Evolutionary conservation across 2,329 filamentous ascomycete genomes (phyloP), one percentile per base, ranked within the genome.

Genomic region (Penicillium frequentans): DNA sequence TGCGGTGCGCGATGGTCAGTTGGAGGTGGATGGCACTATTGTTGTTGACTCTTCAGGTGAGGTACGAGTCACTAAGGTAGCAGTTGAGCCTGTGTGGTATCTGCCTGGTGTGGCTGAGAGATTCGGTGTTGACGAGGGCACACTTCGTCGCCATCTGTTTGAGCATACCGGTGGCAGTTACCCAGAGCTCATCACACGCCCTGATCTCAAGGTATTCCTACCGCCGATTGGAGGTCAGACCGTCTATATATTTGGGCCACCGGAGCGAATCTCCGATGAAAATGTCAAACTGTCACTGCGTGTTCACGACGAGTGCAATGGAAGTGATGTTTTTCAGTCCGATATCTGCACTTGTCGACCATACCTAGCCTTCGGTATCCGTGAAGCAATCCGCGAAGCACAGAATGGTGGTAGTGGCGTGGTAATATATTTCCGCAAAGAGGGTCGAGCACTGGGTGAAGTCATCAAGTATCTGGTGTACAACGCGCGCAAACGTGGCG

Each of bases 371-470:
- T 98, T 96, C 72, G 95, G 95, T 59, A 96, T 99, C 60, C 92
- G 96, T 70, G 95, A 99, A 76, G 95, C 95, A 13, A 93, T 99
- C 66, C 96, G 96, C 70, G 92, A 98, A 77, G 95, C 95, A 11
- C 95, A 98, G 73, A 91, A 90, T 55, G 93, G 93, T 52, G 93
- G 93, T 48, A 93, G 89, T 66, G 93, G 93, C 55, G 91, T 97
- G 23, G 95, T 98, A 53, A 97, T 98, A 73, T 99, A 99, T 75
- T 99, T 98, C 85, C 87, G 95, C 66, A 99, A 99, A 75, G 95
- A 99, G 79, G 95, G 95, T 29, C 86, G 95, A 65, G 95, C 93
- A 37, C 81, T 98, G 7, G 95, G 95, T 54, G 95, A 99, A 75
- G 95, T 99, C 27, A 96, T 92, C 54, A 97, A 97, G 70, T 88